Evolutionary conservation across 2,329 filamentous ascomycete genomes (phyloP).

Genomic region (Neobulgaria alba): DNA sequence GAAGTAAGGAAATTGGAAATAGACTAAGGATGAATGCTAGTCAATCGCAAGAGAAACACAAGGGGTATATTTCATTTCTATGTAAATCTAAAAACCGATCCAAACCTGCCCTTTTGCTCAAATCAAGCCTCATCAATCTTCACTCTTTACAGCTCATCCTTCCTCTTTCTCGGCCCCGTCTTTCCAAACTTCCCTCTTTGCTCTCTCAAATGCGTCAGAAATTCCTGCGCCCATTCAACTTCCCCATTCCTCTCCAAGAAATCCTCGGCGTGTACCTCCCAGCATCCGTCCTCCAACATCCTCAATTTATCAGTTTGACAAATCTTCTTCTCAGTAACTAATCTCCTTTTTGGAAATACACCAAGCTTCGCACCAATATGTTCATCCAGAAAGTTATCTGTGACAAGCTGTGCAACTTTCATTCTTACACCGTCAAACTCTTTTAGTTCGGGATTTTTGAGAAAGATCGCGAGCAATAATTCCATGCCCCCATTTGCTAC

Average conservation of each 20-base stretch:
- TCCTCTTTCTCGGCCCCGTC: no score
- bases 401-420: slow-evolving; percentile 48
- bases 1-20: no score
- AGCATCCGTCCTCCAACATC: slow-evolving; percentile 43
- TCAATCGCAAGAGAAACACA: no score
- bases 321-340: slow-evolving; percentile 29
- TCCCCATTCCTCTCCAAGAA: slow-evolving; percentile 14
- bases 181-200: slow-evolving; percentile 9
- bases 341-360: slow-evolving; percentile 41
- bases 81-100: no score
- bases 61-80: no score
- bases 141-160: no score
- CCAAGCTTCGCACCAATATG: slow-evolving; percentile 51
- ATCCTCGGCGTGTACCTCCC: slow-evolving; percentile 43
- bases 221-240: slow-evolving; percentile 21
- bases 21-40: no score
- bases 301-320: slow-evolving; percentile 29
- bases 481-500: slow-evolving; percentile 45
- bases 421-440: slow-evolving; percentile 43
- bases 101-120: no score
- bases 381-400: slow-evolving; percentile 59
- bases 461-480: slow-evolving; percentile 44
- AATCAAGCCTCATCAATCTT: no score
- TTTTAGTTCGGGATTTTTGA: slow-evolving; percentile 35
- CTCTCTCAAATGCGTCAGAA: slow-evolving; percentile 17